phyloP scores from a whole-genome alignment of 148 eudicot genomes.

The Fagopyrum homotropicum region DNA sequence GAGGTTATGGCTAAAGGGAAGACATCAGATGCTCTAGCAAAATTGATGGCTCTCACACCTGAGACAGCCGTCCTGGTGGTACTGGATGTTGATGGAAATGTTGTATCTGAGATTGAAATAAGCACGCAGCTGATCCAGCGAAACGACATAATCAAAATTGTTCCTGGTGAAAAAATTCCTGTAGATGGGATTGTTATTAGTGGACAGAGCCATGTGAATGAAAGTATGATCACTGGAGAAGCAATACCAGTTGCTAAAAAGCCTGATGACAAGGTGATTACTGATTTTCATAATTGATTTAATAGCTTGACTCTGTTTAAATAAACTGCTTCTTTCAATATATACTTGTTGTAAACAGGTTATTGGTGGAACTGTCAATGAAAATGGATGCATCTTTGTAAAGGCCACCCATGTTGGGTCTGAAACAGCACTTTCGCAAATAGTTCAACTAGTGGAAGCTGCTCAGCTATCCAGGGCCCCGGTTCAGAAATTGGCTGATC shows the following conservation, averaged over 20 bases:
- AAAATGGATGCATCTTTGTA: slow-evolving; percentile 73
- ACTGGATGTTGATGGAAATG: slow-evolving; percentile 61
- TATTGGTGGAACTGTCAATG: slow-evolving; percentile 96
- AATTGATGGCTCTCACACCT: slow-evolving; percentile 87
- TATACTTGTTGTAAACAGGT: slow-evolving; percentile 35
- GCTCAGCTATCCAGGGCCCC: slow-evolving; percentile 99
- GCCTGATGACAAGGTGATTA: slow-evolving; percentile 72
- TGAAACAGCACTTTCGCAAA: slow-evolving; percentile 94
- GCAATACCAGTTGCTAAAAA: slow-evolving; percentile 80
- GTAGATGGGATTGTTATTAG: slow-evolving; percentile 79
- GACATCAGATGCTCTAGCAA: slow-evolving; percentile 94
- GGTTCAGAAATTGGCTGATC: slow-evolving; percentile 95
- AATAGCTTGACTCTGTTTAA: neutral
- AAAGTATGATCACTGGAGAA: slow-evolving; percentile 98
- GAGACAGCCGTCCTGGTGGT: slow-evolving; percentile 71
- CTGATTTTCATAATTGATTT: neutral
- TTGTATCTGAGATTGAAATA: slow-evolving; percentile 66
- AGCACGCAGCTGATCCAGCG: slow-evolving; percentile 78
- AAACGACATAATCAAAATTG: slow-evolving; percentile 79
- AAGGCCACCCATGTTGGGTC: slow-evolving; percentile 97
- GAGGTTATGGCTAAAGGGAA: slow-evolving; percentile 96
- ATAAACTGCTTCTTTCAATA: neutral
- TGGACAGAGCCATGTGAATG: slow-evolving; percentile 95
- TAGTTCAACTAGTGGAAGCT: slow-evolving; percentile 93
- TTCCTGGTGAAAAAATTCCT: slow-evolving; percentile 90